phyloP scores from a whole-genome alignment of 768 basidiomycete species.

The Solioccasus polychromus region DNA sequence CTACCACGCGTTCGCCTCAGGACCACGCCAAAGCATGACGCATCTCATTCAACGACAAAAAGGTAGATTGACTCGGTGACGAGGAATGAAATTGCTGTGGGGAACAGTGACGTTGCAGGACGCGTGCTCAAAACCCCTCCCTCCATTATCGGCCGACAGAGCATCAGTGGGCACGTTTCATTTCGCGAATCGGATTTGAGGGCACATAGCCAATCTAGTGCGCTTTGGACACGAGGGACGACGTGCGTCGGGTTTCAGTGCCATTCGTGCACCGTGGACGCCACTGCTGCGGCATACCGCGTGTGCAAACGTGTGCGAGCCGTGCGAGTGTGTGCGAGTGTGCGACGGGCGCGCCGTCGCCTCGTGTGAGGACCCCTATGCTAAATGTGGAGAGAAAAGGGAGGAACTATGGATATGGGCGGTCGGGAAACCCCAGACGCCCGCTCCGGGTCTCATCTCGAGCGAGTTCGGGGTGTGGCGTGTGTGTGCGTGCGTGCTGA shows the following conservation, averaged over 20 bases:
- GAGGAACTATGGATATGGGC: no score
- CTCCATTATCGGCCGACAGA: no score
- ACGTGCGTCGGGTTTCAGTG: no score
- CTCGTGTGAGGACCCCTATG: constrained; percentile 17
- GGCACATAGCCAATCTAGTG: constrained; percentile 22
- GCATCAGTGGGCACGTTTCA: constrained; percentile 23
- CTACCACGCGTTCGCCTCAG: background rate
- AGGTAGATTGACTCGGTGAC: constrained; percentile 16
- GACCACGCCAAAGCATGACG: constrained; percentile 20
- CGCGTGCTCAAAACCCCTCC: constrained; percentile 7
- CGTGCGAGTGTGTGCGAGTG: constrained; percentile 8
- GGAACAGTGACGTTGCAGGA: constrained; percentile 14
- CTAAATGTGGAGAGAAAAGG: background rate
- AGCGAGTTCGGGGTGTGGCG: constrained; percentile 7
- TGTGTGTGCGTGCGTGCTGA: background rate
- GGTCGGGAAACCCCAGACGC: constrained; percentile 4
- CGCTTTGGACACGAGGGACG: constrained; percentile 4
- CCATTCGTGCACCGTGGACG: no score
- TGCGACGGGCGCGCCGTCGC: constrained; percentile 19
- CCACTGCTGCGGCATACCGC: no score
- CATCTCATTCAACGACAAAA: constrained; percentile 16
- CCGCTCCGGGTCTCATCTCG: constrained; percentile 1
- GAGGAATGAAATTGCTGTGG: background rate
- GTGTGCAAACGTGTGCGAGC: no score
- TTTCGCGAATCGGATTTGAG: constrained; percentile 24